Conservation (phyloP, 306 rosid genomes). For the Gynostemma pentaphyllum region DNA sequence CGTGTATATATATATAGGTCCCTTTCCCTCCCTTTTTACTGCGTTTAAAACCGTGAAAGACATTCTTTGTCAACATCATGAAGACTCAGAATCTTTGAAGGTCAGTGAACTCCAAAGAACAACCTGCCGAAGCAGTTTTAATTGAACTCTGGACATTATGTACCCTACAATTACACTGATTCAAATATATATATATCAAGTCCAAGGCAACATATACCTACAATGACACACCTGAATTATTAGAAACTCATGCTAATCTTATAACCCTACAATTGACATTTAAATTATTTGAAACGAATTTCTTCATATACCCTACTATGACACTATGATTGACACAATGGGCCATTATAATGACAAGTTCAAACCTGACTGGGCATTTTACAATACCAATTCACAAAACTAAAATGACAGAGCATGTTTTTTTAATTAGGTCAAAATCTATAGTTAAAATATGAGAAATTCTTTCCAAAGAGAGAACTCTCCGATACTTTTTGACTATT, state of each 20-base stretch:
- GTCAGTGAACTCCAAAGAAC: not conserved
- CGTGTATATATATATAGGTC: no score
- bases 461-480: no score
- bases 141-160: not conserved
- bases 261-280: slow-evolving; percentile 4
- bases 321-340: not conserved
- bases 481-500: no score
- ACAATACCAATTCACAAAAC: no score
- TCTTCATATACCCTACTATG: slow-evolving; percentile 6
- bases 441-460: no score
- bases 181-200: not conserved
- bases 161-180: not conserved
- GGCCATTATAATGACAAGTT: no score
- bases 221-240: slow-evolving; percentile 10
- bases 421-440: no score
- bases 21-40: no score
- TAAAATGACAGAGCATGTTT: no score
- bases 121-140: not conserved
- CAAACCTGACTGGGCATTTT: no score
- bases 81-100: not conserved
- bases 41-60: no score
- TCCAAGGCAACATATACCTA: not conserved
- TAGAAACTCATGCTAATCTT: not conserved
- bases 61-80: not conserved
- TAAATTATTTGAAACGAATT: not conserved